Conservation (phyloP, 345 rosid species). For the Raphanus sativus region DNA sequence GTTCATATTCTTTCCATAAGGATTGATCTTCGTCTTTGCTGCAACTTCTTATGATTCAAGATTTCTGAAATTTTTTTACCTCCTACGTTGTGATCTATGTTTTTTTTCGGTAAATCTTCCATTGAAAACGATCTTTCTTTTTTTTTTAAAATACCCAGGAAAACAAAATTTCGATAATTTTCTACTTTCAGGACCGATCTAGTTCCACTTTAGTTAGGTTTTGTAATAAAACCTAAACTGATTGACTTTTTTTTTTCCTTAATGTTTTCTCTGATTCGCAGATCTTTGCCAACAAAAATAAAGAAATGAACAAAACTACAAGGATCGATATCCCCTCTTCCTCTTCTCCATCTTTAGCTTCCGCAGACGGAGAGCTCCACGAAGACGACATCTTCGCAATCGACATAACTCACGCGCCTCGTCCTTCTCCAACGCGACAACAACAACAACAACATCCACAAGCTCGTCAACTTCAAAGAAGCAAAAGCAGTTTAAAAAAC, state of each 20-base stretch:
- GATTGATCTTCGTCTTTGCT: slow-evolving; percentile 12
- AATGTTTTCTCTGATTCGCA: slow-evolving; percentile 4
- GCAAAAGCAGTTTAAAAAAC: slow-evolving; percentile 40
- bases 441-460: neutral
- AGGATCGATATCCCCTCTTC: slow-evolving; percentile 29
- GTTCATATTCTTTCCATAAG: neutral
- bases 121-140: neutral
- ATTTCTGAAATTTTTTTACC: no score
- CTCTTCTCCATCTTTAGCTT: slow-evolving; percentile 23
- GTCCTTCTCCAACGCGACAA: slow-evolving; percentile 24
- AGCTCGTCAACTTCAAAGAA: slow-evolving; percentile 32
- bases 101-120: neutral
- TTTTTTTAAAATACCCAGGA: neutral
- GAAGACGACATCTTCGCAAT: slow-evolving; percentile 71
- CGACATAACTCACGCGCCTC: slow-evolving; percentile 47
- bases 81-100: slow-evolving; percentile 2
- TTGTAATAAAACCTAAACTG: neutral
- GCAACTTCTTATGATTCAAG: slow-evolving; percentile 6
- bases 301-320: slow-evolving; percentile 23
- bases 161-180: neutral
- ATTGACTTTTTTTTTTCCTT: neutral
- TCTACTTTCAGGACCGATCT: neutral
- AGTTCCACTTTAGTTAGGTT: neutral
- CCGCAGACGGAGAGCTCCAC: slow-evolving; percentile 58
- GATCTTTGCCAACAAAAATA: slow-evolving; percentile 17